These are phyloP conservation scores for Hordeum pubiflorum DNA, from an alignment of 202 grass and related monocot species.

Conservation along the genomic window DNA sequence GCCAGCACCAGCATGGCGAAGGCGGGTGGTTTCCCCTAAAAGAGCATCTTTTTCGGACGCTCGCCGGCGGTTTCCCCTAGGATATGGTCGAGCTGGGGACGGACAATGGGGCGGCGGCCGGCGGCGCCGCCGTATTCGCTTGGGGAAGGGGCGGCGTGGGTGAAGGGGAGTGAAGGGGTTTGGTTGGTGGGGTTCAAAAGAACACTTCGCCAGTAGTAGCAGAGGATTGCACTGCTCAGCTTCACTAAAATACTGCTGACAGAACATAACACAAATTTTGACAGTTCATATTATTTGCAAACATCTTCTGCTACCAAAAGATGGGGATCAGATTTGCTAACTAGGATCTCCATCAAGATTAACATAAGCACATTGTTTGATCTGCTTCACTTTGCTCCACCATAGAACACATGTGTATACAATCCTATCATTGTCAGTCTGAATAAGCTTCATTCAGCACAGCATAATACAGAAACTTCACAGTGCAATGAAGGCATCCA, in stretches of 20 bases:
- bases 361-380: no score
- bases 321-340: no score
- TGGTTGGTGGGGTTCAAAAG: neutral
- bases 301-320: slow-evolving; percentile 27
- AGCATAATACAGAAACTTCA: neutral
- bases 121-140: neutral
- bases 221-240: slow-evolving; percentile 34
- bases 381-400: slow-evolving; percentile 46
- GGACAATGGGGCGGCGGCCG: neutral
- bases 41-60: neutral
- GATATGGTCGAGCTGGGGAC: neutral
- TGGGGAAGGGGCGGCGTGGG: neutral
- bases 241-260: neutral
- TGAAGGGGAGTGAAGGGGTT: neutral
- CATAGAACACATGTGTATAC: neutral
- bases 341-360: no score
- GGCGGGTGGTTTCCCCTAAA: neutral
- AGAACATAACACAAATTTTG: no score
- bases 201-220: neutral
- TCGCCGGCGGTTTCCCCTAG: no score
- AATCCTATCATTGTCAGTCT: no score
- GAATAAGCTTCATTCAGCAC: no score
- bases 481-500: neutral
- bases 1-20: neutral
- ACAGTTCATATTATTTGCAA: slow-evolving; percentile 9